Evolutionary conservation across 192 early-diverging fungal genomes (phyloP).

Genomic region (Helicostylum pulchrum): DNA sequence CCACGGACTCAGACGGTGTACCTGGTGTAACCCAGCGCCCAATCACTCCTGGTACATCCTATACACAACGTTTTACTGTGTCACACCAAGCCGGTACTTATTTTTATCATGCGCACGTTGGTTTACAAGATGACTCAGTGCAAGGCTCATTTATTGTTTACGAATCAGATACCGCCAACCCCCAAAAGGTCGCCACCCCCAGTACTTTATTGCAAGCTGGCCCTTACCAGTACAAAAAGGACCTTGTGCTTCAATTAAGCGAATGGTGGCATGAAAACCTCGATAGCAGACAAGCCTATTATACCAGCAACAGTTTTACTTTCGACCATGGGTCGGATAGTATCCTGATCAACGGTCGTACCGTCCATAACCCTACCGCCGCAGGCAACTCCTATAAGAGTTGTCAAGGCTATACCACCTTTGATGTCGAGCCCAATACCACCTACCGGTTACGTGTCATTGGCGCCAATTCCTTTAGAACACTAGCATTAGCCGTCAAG

Average conservation of each 20-base stretch:
- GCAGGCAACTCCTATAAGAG: neutral
- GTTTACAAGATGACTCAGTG: constrained; percentile 17
- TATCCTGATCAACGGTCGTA: constrained; percentile 50
- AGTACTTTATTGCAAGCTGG: neutral
- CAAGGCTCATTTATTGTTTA: constrained; percentile 18
- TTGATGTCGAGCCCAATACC: constrained; percentile 36
- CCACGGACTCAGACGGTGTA: constrained; percentile 46
- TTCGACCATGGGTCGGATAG: constrained; percentile 33
- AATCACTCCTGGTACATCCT: constrained; percentile 42
- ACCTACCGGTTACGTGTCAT: constrained; percentile 76
- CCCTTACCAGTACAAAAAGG: constrained; percentile 39
- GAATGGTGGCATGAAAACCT: constrained; percentile 42
- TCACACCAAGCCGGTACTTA: constrained; percentile 43
- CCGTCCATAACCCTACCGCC: neutral
- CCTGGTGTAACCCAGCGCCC: constrained; percentile 62
- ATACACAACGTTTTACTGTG: constrained; percentile 42
- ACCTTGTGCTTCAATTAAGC: constrained; percentile 22
- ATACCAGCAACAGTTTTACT: constrained; percentile 1
- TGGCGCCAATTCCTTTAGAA: constrained; percentile 53
- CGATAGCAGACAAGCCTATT: constrained; percentile 3
- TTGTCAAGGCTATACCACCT: constrained; percentile 12
- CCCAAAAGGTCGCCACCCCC: neutral
- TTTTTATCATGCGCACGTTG: constrained; percentile 40
- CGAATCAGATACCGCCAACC: constrained; percentile 10
- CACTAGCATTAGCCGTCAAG: constrained; percentile 71